Evolutionary conservation across 768 basidiomycete species (phyloP), one percentile per base, ranked within the genome.

Genomic region (Hysterangium stoloniferum): DNA sequence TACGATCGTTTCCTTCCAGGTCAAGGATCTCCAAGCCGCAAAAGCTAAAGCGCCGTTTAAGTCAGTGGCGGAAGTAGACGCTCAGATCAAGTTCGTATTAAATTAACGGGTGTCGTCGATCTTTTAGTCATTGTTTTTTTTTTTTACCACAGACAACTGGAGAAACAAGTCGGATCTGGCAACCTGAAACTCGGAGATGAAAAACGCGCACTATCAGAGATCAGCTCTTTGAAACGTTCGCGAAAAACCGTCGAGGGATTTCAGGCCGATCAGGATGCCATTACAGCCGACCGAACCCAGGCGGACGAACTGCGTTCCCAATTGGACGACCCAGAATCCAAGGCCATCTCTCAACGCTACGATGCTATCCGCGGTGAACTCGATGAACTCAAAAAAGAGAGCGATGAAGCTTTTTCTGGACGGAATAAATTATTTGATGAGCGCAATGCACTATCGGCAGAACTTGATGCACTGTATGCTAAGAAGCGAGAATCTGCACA

Each of bases 171-270:
- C 47, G 95, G 98, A 62, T 89, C 89, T 4, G 95, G 95, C 22
- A 79, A 60, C 52, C 75, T 99, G 76, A 96, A 90, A 63, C 75
- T 98, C 52, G 92, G 83, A 24, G 94, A 96, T 51, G 96, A 99
- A 68, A 97, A 96, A 69, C 84, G 91, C 45, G 88, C 93, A 4
- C 75, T 99, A n/a, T 77, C 79, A 57, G 95, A 98, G 59, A 95
- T 99, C 54, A 79, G 75, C 54, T 74, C 76, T 37, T 69, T 74
- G 55, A 88, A 78, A 61, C 84, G 90, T 36, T 74, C 68, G 52
- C 82, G 90, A 45, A 82, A 76, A 62, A 68, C 70, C 11, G 81
- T 98, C 52, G 93, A 98, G 65, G 64, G 75, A 46, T 92, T 94
- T 73, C 80, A 89, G 57, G 70, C 78, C 0, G 76, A 86, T 38